Percentiles rank a stretch among this genome's conserved stretches.
Evolutionary conservation across 768 basidiomycete genomes (phyloP).

Genomic region (Steccherinum ochraceum): DNA sequence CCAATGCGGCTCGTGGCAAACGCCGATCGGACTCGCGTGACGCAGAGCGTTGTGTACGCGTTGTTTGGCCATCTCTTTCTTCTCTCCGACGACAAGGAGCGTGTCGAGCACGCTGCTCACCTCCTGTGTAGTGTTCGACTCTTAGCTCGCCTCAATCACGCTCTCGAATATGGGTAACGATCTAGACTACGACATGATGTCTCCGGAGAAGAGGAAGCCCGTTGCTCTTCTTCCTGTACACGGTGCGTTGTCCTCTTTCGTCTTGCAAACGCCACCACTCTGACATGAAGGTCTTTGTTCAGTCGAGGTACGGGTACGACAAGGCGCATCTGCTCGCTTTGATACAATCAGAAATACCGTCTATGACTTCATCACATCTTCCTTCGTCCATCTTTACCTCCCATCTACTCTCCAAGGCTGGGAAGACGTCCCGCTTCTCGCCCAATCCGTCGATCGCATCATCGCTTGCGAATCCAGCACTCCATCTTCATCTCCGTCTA

Average conservation of each 20-base stretch:
- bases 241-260: constrained; percentile 41
- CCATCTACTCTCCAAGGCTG: constrained; percentile 74
- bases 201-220: not conserved
- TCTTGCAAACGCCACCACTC: not conserved
- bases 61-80: constrained; percentile 38
- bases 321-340: constrained; percentile 64
- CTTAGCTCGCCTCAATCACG: not conserved
- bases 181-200: not conserved
- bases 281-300: not conserved
- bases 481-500: constrained; percentile 37
- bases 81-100: too few species aligned
- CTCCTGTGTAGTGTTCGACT: not conserved
- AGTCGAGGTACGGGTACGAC: constrained; percentile 83
- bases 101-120: not conserved
- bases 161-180: not conserved
- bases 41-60: constrained; percentile 36
- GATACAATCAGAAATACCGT: constrained; percentile 69
- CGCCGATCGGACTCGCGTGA: not conserved
- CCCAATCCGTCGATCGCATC: constrained; percentile 71
- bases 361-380: constrained; percentile 43
- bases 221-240: constrained; percentile 36
- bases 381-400: constrained; percentile 61
- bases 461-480: constrained; percentile 64
- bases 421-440: constrained; percentile 68
- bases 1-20: too few species aligned